A percentile compares a stretch with the other conserved stretches of the same genome.
Evolutionary conservation across 306 rosid species (phyloP).

Genomic region (Neltuma alba): DNA sequence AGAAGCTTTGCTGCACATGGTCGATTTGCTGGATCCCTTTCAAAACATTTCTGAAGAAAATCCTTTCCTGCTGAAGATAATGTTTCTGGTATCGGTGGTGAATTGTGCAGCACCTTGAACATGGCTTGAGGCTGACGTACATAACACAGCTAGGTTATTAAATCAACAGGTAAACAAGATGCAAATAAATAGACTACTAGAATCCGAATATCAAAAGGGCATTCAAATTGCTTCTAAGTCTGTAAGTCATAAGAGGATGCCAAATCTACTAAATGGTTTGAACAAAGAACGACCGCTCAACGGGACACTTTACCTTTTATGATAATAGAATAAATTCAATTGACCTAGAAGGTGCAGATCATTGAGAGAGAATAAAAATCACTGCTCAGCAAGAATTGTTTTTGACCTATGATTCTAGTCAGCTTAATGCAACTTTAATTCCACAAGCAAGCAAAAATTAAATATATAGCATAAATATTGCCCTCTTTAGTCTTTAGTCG

Average conservation of each 20-base stretch:
- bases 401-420: not conserved
- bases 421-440: not conserved
- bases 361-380: not conserved
- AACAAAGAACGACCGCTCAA: slow-evolving; percentile 13
- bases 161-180: slow-evolving; percentile 18
- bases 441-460: slow-evolving; percentile 2
- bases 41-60: slow-evolving; percentile 80
- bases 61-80: slow-evolving; percentile 81
- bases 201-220: slow-evolving; percentile 28
- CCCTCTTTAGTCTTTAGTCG: not conserved
- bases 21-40: slow-evolving; percentile 87
- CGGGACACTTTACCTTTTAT: not conserved
- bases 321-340: not conserved
- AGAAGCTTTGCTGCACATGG: slow-evolving; percentile 72
- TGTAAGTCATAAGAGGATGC: slow-evolving; percentile 3
- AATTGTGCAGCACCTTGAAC: slow-evolving; percentile 85
- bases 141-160: slow-evolving; percentile 30
- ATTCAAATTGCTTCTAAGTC: slow-evolving; percentile 28
- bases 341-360: not conserved
- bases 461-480: not conserved
- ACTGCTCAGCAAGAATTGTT: not conserved
- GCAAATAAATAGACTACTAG: not conserved
- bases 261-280: slow-evolving; percentile 1
- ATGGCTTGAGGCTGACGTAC: slow-evolving; percentile 86
- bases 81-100: slow-evolving; percentile 76